Percentiles rank a stretch among this genome's conserved stretches.
Evolutionary conservation across 2,329 filamentous ascomycete genomes (phyloP).

Genomic region (Monosporascus ibericus): DNA sequence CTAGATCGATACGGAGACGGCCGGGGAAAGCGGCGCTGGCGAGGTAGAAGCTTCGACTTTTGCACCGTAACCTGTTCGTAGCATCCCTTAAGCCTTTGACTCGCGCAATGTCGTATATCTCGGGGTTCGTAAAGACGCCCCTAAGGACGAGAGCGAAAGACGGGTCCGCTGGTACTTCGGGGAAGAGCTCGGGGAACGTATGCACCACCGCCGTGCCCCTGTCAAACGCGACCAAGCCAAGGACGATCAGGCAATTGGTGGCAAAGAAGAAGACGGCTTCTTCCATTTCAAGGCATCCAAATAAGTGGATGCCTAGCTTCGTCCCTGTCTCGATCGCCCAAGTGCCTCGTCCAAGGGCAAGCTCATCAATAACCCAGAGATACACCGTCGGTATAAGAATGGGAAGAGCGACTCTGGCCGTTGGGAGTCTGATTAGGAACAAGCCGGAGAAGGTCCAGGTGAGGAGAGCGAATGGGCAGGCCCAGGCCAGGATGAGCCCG

Average conservation of each 20-base stretch:
- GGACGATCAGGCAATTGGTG: slow-evolving; percentile 64
- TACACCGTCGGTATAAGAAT: slow-evolving; percentile 61
- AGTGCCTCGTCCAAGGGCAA: slow-evolving; percentile 61
- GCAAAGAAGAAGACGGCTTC: slow-evolving; percentile 69
- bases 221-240: slow-evolving; percentile 63
- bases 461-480: slow-evolving; percentile 57
- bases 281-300: slow-evolving; percentile 63
- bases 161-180: slow-evolving; percentile 40
- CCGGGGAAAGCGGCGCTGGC: slow-evolving; percentile 65
- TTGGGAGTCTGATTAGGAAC: slow-evolving; percentile 56
- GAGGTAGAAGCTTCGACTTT: slow-evolving; percentile 69
- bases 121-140: slow-evolving; percentile 40
- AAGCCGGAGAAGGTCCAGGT: slow-evolving; percentile 59
- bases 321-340: slow-evolving; percentile 66
- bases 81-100: slow-evolving; percentile 55
- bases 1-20: slow-evolving; percentile 60
- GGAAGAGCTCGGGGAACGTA: slow-evolving; percentile 54
- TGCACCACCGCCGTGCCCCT: slow-evolving; percentile 60
- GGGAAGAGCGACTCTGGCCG: slow-evolving; percentile 50
- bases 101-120: slow-evolving; percentile 50
- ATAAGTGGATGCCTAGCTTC: slow-evolving; percentile 58
- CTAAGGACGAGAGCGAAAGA: slow-evolving; percentile 43
- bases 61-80: slow-evolving; percentile 49
- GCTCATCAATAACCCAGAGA: slow-evolving; percentile 66
- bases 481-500: slow-evolving; percentile 65